phyloP scores from a whole-genome alignment of 1,139 yeast genomes.

The Wickerhamomyces sp. region DNA sequence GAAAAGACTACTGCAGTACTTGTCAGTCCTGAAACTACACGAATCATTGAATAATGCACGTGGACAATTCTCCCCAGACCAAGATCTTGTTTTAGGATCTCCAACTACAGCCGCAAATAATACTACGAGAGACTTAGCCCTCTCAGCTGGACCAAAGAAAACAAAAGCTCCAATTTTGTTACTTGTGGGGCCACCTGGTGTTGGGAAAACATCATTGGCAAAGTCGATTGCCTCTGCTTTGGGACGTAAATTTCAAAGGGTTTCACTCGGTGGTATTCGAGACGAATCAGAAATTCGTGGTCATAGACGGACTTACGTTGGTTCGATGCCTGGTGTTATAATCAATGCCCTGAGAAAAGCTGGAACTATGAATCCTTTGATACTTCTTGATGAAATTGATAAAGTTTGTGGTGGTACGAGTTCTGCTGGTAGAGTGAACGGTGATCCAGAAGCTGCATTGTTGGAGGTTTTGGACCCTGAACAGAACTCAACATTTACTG shows the following conservation, averaged over 20 bases:
- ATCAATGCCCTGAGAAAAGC: slow-evolving; percentile 77
- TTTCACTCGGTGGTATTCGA: slow-evolving; percentile 83
- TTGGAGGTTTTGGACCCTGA: slow-evolving; percentile 90
- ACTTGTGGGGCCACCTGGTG: slow-evolving; percentile 94
- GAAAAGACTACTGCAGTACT: slow-evolving; percentile 72
- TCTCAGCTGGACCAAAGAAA: slow-evolving; percentile 1
- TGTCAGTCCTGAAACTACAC: slow-evolving; percentile 70
- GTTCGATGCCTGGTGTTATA: slow-evolving; percentile 88
- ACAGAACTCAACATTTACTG: slow-evolving; percentile 73
- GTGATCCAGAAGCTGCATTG: slow-evolving; percentile 90
- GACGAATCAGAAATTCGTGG: slow-evolving; percentile 93
- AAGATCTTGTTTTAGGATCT: slow-evolving; percentile 10
- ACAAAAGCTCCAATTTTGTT: slow-evolving; percentile 60
- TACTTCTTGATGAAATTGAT: slow-evolving; percentile 83
- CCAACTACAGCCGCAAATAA: slow-evolving; percentile 4
- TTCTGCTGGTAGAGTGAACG: slow-evolving; percentile 51
- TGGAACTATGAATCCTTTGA: slow-evolving; percentile 83
- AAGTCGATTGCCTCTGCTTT: slow-evolving; percentile 79
- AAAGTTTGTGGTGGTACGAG: slow-evolving; percentile 59
- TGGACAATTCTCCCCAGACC: slow-evolving; percentile 16
- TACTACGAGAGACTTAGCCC: slow-evolving; percentile 8
- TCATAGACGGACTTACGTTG: slow-evolving; percentile 88
- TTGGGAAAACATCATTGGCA: slow-evolving; percentile 89
- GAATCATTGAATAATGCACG: slow-evolving; percentile 32
- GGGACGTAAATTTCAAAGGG: slow-evolving; percentile 74